Evolutionary conservation across 352 stramenopile genomes (phyloP).

Genomic region (Phytophthora fragariaefolia): DNA sequence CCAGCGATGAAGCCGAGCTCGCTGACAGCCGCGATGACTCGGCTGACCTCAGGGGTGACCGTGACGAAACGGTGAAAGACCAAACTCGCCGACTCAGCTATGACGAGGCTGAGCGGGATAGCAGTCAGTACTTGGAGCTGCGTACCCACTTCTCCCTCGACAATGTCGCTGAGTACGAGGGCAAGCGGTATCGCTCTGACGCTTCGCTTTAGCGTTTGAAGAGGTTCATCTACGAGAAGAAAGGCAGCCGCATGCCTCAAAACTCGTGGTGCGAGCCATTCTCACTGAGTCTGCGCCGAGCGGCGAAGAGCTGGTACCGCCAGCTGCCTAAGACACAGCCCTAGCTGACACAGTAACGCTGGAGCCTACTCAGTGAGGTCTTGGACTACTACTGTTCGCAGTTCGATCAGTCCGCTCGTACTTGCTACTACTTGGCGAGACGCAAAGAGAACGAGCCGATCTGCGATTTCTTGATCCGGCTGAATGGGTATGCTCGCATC

Average conservation of each 20-base stretch:
- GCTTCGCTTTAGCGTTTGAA: neutral
- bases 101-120: too few relatives aligned
- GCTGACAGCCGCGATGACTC: too few relatives aligned
- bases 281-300: neutral
- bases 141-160: neutral
- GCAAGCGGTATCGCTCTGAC: neutral
- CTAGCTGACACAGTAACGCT: too few relatives aligned
- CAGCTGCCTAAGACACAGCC: too few relatives aligned
- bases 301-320: too few relatives aligned
- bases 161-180: too few relatives aligned
- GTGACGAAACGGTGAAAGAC: too few relatives aligned
- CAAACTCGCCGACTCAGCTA: too few relatives aligned
- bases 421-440: neutral
- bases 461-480: neutral
- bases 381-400: neutral
- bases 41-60: too few relatives aligned
- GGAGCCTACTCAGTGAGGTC: too few relatives aligned
- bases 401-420: neutral
- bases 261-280: constrained; percentile 12
- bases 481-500: neutral
- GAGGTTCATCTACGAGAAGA: constrained; percentile 28
- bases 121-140: neutral
- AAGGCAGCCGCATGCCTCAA: constrained; percentile 5
- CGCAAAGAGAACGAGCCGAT: neutral
- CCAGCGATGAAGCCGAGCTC: too few relatives aligned